Evolutionary conservation across 1,284 basidiomycete genomes (phyloP), one percentile per base, ranked within the genome.

Genomic region (Meripilus lineatus): DNA sequence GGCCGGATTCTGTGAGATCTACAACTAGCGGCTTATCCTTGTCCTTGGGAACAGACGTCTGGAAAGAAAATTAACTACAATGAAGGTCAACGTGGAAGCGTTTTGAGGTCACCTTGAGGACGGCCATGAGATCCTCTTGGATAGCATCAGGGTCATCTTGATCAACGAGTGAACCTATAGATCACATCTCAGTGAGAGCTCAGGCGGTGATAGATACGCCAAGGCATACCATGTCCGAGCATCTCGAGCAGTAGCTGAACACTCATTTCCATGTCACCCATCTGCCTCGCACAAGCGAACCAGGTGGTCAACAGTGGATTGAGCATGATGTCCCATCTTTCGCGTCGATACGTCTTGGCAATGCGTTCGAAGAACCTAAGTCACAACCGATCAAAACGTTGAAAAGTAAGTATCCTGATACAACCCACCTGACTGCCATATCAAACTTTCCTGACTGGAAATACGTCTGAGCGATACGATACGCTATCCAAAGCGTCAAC

Each of bases 361-460:
- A 95, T 94, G 23, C 89, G 78, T 55, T 93, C 89, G 58, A 93
- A 90, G 66, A 94, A 95, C 37, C 89, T 93, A 14, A n/a, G 5
- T n/a, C 11, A 5, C 6, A 38, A 24, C n/a, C n/a, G n/a, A n/a
- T n/a, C n/a, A n/a, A n/a, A n/a, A n/a, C n/a, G n/a, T n/a, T n/a
- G 2, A 21, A 18, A 8, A 22, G 24, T 17, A 37, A 30, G 33
- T 45, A 28, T n/a, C 30, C 38, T 25, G 44, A 17, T 36, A 10
- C n/a, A n/a, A n/a, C n/a, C n/a, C n/a, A n/a, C 88, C 80, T 75
- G 57, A 91, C 77, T 5, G 90, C 90, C 73, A 89, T 79, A 42
- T 90, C 88, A 54, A 84, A 83, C 58, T 93, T 90, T 0, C 79
- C 80, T 10, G 79, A 78, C 8, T 81, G 73, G 46, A 77, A 76